Conservation (phyloP, 208 protist genomes). For the Strigomonas culicis region DNA sequence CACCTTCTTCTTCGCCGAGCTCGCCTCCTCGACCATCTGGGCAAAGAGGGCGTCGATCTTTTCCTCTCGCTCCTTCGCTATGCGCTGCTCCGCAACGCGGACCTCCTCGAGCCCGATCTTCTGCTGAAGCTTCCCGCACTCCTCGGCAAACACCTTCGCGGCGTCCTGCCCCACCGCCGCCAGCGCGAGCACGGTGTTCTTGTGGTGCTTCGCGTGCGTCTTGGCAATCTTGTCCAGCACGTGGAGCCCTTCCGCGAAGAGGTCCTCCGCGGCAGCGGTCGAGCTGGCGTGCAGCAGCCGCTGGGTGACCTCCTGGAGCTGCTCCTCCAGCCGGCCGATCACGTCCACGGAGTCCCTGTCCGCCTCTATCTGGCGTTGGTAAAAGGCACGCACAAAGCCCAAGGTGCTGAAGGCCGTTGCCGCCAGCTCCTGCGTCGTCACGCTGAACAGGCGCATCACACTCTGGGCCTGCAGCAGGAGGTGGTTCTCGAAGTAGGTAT, state of each 20-base stretch:
- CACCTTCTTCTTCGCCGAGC: constrained; percentile 11
- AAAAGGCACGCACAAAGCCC: constrained; percentile 44
- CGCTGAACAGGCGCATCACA: constrained; percentile 56
- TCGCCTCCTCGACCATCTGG: constrained; percentile 13
- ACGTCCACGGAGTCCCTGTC: constrained; percentile 64
- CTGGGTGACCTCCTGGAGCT: constrained; percentile 29
- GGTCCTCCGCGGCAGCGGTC: constrained; percentile 36
- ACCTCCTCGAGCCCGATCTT: constrained; percentile 36
- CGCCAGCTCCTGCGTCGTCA: constrained; percentile 51
- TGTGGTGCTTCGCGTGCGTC: constrained; percentile 52
- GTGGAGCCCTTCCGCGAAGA: constrained; percentile 54
- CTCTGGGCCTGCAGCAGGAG: constrained; percentile 35
- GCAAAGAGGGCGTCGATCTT: constrained; percentile 13
- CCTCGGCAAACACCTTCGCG: constrained; percentile 13
- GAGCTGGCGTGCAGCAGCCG: constrained; percentile 46
- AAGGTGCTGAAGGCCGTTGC: constrained; percentile 24
- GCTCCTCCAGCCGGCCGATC: constrained; percentile 44
- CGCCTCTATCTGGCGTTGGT: constrained; percentile 49
- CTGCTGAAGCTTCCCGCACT: constrained; percentile 22
- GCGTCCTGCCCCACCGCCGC: constrained; percentile 18
- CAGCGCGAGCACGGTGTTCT: constrained; percentile 33
- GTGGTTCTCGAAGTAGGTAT: constrained; percentile 36
- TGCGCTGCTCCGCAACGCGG: constrained; percentile 20
- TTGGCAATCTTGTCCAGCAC: constrained; percentile 57
- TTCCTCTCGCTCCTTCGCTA: constrained; percentile 12